These are phyloP conservation scores for Alternaria triticimaculans DNA, from an alignment of 2,329 filamentous ascomycete species.

Conservation along the genomic window DNA sequence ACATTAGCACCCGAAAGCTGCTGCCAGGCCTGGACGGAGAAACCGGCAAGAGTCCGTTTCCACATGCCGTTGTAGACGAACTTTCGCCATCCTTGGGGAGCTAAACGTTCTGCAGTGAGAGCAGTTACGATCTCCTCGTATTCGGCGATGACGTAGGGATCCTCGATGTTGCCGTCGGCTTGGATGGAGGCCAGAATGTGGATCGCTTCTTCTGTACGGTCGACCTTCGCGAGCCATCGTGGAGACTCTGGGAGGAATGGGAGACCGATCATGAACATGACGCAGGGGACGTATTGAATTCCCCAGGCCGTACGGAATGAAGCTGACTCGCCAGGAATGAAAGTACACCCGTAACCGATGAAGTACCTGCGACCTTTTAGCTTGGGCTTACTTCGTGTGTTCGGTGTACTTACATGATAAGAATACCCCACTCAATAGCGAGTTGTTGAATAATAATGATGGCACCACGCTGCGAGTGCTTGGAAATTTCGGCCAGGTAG, in stretches of 20 bases:
- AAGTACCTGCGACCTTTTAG: conserved; percentile 43
- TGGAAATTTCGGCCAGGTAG: conserved; percentile 72
- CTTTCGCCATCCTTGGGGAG: conserved; percentile 72
- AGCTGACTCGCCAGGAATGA: conserved; percentile 32
- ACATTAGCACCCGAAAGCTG: conserved; percentile 80
- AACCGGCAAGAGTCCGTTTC: conserved; percentile 72
- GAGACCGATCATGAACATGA: conserved; percentile 55
- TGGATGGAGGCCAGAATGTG: conserved; percentile 53
- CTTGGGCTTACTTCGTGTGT: not conserved
- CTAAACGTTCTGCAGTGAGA: conserved; percentile 76
- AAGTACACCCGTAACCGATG: conserved; percentile 47
- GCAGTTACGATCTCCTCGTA: conserved; percentile 75
- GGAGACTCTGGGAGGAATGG: conserved; percentile 57
- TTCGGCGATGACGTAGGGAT: conserved; percentile 71
- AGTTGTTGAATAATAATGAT: conserved; percentile 76
- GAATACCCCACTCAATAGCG: conserved; percentile 71
- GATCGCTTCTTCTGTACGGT: conserved; percentile 54
- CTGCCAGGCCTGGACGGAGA: conserved; percentile 78
- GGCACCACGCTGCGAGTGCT: conserved; percentile 64
- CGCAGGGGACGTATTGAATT: conserved; percentile 47
- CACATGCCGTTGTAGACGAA: conserved; percentile 75
- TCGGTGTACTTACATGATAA: conserved; percentile 39
- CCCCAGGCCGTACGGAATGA: conserved; percentile 49
- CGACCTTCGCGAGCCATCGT: conserved; percentile 55
- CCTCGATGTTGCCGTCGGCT: conserved; percentile 66